Evolutionary conservation across 1,284 basidiomycete genomes (phyloP), one percentile per base, ranked within the genome.

Genomic region (Apiotrichum mycotoxinovorans): DNA sequence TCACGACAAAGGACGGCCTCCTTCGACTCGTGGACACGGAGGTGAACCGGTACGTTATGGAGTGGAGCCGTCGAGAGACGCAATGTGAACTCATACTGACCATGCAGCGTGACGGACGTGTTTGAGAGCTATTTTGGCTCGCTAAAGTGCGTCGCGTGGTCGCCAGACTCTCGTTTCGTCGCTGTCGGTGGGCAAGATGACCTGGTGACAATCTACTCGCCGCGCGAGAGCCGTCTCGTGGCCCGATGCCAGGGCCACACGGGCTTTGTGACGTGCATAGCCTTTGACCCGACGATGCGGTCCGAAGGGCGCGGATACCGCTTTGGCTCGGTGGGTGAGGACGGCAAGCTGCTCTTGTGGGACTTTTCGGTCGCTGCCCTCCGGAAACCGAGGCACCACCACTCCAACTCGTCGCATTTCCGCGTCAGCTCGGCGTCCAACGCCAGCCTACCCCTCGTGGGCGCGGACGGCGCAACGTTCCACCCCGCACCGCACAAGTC

Each of bases 241-340:
- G 95, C 95, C 3, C 83, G 94, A 49, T 97, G 94, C 78, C 93
- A 97, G 76, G 96, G 95, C 0, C 95, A 98, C 72, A 88, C 91
- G 0, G 94, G 91, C 1, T 98, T 96, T 70, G 89, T 98, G 5
- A 88, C 90, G 0, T 82, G 85, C 3, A 82, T 98, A 11, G 87
- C 89, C 0, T 98, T 97, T 72, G 96, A 98, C 75, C 61, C 65
- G 48, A 86, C 89, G 15, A 81, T 85, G 51, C 83, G 87, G 23
- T 89, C 88, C 65, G 90, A 94, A 65, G 88, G 87, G 25, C 82
- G 91, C 43, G 90, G 88, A 37, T 94, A 94, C 71, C 83, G 91
- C 23, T 95, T 97, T 67, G 91, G 88, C 2, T 91, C 88, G 66
- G 90, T 95, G 1, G 93, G 91, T 27, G 92, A 96, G 73, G 93